phyloP scores from a whole-genome alignment of 768 basidiomycete genomes.

The Candolleomyces eurysporus region DNA sequence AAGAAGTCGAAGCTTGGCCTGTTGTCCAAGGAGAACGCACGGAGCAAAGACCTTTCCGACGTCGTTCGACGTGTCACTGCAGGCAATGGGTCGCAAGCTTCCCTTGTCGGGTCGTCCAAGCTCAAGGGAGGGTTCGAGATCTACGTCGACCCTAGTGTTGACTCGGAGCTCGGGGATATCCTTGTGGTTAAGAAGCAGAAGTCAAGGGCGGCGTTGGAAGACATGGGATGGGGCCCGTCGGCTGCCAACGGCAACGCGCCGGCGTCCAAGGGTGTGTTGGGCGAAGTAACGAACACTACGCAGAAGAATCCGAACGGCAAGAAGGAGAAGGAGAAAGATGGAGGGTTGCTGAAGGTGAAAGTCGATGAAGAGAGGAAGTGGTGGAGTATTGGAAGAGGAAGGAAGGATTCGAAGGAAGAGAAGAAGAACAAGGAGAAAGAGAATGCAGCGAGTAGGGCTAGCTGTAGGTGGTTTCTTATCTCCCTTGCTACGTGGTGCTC shows the following conservation, averaged over 20 bases:
- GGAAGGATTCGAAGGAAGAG: constrained; percentile 73
- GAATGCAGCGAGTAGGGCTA: constrained; percentile 35
- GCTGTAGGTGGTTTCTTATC: constrained; percentile 34
- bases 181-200: constrained; percentile 79
- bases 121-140: constrained; percentile 60
- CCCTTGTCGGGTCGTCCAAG: background rate
- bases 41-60: constrained; percentile 55
- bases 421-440: constrained; percentile 41
- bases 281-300: constrained; percentile 60
- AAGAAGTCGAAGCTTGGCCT: constrained; percentile 67
- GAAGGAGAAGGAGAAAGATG: constrained; percentile 23
- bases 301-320: constrained; percentile 9
- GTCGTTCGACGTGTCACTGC: constrained; percentile 51
- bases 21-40: constrained; percentile 33
- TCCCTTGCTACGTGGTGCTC: background rate
- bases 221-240: constrained; percentile 45
- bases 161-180: constrained; percentile 68
- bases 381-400: constrained; percentile 79
- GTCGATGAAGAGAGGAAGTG: constrained; percentile 48
- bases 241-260: background rate
- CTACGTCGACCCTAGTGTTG: constrained; percentile 61
- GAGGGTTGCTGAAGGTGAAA: constrained; percentile 34
- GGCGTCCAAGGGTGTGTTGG: constrained; percentile 26
- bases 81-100: background rate
- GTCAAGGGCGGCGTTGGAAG: constrained; percentile 57